Base-by-base conservation (phyloP, 495 filamentous ascomycete species). In the Lentithecium fluviatile region DNA sequence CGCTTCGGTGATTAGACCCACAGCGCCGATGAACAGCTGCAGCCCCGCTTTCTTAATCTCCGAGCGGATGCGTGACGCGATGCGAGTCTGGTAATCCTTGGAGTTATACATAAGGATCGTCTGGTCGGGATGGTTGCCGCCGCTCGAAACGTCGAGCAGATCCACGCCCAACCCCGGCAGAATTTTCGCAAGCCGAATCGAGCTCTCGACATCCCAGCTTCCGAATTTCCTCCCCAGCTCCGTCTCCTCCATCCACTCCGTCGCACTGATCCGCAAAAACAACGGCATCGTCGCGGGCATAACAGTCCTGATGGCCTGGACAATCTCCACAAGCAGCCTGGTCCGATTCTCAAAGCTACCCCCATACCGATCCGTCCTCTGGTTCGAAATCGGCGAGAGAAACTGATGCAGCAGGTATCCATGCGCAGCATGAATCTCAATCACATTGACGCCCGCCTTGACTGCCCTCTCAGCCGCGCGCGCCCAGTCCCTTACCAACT, bases 31-130 rank as follows among this genome's bases (percentile, higher is more conserved):
- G 5, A 68, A 34, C 15, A 68, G 17, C 2, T 76, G 55, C 53
- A 83, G 51, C 66, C 78, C 82, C 59, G 85, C 79, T 67, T 84
- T 77, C 75, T 85, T 82, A n/a, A 89, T 76, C 12, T 74, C 79
- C 13, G 80, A 73, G 11, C 64, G 45, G 21, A 68, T 68, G 13
- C 52, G 48, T 20, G 49, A 43, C 0, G 88, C 79, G 56, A 85
- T 84, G n/a, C 78, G 79, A 4, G 79, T 82, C 73, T 91, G 88
- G 76, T 88, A 90, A 0, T 75, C 85, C 12, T 82, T 82, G 0
- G 77, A 77, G 0, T 70, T 54, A 36, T 47, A 60, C 48, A 51
- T 52, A 26, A 80, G 76, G 50, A 88, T 74, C 67, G 84, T 82
- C 73, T 89, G 86, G 15, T 69, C 68, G 0, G 78, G 63, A 62